These are phyloP conservation scores for Pythium apleroticum DNA, from an alignment of 352 stramenopile genomes.

Conservation along the genomic window DNA sequence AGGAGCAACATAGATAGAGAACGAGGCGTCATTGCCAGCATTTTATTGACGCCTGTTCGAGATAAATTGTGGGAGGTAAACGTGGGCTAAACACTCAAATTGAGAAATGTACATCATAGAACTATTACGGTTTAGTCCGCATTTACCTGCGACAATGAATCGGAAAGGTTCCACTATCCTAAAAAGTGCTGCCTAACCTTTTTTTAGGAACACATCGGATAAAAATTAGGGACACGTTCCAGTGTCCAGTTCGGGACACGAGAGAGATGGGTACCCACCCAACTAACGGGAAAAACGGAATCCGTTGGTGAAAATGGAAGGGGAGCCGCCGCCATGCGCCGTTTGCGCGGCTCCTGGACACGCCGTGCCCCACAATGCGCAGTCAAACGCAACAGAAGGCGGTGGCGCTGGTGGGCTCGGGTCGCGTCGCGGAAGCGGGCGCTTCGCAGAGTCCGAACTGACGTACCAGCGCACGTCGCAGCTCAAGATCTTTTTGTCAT, in stretches of 20 bases:
- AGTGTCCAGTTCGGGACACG: too few species aligned
- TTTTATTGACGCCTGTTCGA: too few species aligned
- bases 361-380: slow-evolving; percentile 6
- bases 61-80: too few species aligned
- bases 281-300: background rate
- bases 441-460: slow-evolving; percentile 13
- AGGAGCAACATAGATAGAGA: background rate
- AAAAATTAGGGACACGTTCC: background rate
- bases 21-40: too few species aligned
- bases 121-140: too few species aligned
- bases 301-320: background rate
- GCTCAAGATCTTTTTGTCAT: slow-evolving; percentile 79
- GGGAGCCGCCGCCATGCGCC: slow-evolving; percentile 5
- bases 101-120: too few species aligned
- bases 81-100: too few species aligned
- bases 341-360: slow-evolving; percentile 18
- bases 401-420: background rate
- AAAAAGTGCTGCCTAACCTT: too few species aligned
- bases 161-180: too few species aligned
- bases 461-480: slow-evolving; percentile 43
- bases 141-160: too few species aligned
- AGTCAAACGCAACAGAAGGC: background rate
- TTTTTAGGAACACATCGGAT: background rate
- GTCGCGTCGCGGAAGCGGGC: background rate
- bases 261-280: background rate